Conservation (phyloP, 2,329 filamentous ascomycete species). For the Uncinocarpus reesii region DNA sequence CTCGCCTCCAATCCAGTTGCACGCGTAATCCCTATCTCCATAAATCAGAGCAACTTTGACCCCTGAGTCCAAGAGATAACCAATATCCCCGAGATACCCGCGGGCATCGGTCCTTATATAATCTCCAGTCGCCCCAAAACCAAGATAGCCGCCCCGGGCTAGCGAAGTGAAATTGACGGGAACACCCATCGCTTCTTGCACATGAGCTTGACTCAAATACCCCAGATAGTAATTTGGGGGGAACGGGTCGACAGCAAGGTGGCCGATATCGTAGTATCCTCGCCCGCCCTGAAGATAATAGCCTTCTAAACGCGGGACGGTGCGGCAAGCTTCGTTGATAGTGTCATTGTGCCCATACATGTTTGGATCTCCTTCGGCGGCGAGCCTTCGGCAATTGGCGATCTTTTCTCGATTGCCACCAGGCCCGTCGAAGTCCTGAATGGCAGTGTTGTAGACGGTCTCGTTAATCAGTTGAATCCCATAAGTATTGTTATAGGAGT, state of each 20-base stretch:
- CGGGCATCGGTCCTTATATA: conserved; percentile 30
- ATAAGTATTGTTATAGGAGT: conserved; percentile 45
- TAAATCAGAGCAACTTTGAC: conserved; percentile 50
- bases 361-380: conserved; percentile 41
- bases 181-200: conserved; percentile 50
- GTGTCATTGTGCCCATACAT: conserved; percentile 39
- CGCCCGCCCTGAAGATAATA: conserved; percentile 37
- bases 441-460: conserved; percentile 4
- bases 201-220: conserved; percentile 48
- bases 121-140: conserved; percentile 42
- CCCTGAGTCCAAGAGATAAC: conserved; percentile 46
- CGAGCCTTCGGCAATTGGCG: conserved; percentile 41
- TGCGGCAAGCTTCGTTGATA: conserved; percentile 41
- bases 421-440: conserved; percentile 27
- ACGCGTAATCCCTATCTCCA: conserved; percentile 48
- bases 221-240: conserved; percentile 44
- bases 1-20: conserved; percentile 45
- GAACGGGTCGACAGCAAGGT: conserved; percentile 43
- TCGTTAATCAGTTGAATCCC: conserved; percentile 45
- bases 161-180: conserved; percentile 49
- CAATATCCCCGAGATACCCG: conserved; percentile 20
- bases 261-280: conserved; percentile 50
- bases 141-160: conserved; percentile 35
- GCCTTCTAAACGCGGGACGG: conserved; percentile 35
- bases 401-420: conserved; percentile 48